phyloP scores from a whole-genome alignment of 805 yeast genomes.

The Starmerella kuoi region DNA sequence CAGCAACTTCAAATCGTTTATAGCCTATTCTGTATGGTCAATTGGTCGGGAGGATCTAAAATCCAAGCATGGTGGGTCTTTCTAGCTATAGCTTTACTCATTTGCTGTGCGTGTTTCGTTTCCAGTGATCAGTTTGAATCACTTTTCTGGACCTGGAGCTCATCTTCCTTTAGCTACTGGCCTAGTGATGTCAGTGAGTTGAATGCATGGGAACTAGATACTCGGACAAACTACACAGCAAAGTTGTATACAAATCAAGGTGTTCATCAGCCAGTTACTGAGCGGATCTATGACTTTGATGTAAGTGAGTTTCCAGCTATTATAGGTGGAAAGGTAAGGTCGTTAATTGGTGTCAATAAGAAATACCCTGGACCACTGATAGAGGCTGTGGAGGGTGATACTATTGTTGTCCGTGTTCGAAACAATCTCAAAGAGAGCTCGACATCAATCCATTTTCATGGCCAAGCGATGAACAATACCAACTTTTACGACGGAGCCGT shows the following conservation, averaged over 20 bases:
- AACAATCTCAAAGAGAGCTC: constrained; percentile 30
- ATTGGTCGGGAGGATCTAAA: neutral
- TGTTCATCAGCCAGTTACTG: neutral
- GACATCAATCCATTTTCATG: constrained; percentile 44
- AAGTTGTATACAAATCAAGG: neutral
- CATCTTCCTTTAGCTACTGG: neutral
- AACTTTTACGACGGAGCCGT: constrained; percentile 42
- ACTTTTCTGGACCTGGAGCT: neutral
- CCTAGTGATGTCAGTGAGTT: neutral
- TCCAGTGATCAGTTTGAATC: neutral
- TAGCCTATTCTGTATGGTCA: too few relatives aligned
- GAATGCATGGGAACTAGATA: constrained; percentile 26
- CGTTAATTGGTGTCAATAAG: constrained; percentile 33
- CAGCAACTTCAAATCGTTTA: too few relatives aligned
- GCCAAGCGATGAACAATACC: constrained; percentile 37
- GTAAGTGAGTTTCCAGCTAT: constrained; percentile 7
- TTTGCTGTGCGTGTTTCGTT: constrained; percentile 3
- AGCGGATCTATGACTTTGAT: constrained; percentile 7
- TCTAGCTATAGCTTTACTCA: neutral
- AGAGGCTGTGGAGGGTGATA: constrained; percentile 32
- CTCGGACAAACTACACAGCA: constrained; percentile 23
- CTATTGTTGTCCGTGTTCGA: constrained; percentile 29
- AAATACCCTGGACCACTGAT: constrained; percentile 42
- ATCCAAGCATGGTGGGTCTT: constrained; percentile 6
- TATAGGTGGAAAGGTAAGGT: constrained; percentile 31